Conservation (phyloP, 2,329 filamentous ascomycete species). For the Bipolaris cookei region DNA sequence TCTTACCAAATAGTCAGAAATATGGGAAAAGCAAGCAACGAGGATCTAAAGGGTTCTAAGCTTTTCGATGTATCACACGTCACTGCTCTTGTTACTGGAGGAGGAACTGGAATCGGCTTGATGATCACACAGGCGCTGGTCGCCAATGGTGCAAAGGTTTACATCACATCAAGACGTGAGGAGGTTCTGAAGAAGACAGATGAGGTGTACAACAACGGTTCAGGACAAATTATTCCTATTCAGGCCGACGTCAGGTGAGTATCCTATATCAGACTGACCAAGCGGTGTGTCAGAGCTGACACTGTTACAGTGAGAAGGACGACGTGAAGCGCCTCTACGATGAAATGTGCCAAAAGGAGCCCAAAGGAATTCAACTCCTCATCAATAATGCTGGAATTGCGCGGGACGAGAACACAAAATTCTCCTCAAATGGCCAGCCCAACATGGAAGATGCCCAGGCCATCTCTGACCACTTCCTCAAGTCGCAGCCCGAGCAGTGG, state of each 20-base stretch:
- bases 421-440: conserved; percentile 56
- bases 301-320: conserved; percentile 54
- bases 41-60: conserved; percentile 50
- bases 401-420: conserved; percentile 59
- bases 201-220: conserved; percentile 54
- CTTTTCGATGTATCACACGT: conserved; percentile 57
- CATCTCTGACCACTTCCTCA: conserved; percentile 59
- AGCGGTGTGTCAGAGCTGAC: neutral
- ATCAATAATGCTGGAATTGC: conserved; percentile 63
- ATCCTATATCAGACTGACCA: neutral
- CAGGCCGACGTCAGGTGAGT: conserved; percentile 39
- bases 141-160: conserved; percentile 63
- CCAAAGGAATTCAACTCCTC: conserved; percentile 61
- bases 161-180: conserved; percentile 45
- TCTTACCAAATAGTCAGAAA: conserved; percentile 34
- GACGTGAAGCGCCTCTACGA: conserved; percentile 53
- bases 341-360: conserved; percentile 54
- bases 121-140: conserved; percentile 72
- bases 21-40: conserved; percentile 49
- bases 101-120: conserved; percentile 58
- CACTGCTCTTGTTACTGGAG: conserved; percentile 56
- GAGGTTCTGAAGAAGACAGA: conserved; percentile 51
- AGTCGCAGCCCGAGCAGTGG: conserved; percentile 56
- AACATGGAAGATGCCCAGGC: conserved; percentile 56
- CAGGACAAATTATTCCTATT: conserved; percentile 56